Conservation (phyloP, 306 rosid genomes). For the Carpinus fangiana region DNA sequence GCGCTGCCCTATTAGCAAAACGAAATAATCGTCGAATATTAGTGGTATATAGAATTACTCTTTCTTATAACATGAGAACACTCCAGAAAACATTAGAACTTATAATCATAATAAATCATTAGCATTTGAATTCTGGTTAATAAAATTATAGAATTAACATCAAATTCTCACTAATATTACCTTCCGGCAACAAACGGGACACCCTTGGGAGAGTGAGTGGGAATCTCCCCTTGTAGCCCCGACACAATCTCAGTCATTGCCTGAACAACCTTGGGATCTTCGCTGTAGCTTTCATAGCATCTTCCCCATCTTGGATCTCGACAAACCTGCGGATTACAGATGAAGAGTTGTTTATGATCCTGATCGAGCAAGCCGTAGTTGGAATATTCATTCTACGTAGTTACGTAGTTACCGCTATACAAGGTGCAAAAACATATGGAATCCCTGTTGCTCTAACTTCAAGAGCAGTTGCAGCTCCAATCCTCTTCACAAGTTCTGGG, state of each 20-base stretch:
- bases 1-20: too few species aligned
- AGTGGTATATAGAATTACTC: too few species aligned
- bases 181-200: constrained; percentile 7
- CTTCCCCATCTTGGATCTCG: constrained; percentile 14
- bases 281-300: constrained; percentile 1
- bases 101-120: neutral
- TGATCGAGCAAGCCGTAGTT: neutral
- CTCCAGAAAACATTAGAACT: too few species aligned
- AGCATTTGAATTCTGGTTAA: neutral
- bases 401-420: constrained; percentile 7
- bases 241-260: neutral
- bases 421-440: constrained; percentile 7
- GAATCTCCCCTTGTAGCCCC: constrained; percentile 6
- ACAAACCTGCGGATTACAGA: neutral
- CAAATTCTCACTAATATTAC: neutral
- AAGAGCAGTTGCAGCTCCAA: constrained; percentile 13
- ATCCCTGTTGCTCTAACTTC: constrained; percentile 10
- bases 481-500: neutral
- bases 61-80: too few species aligned
- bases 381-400: neutral
- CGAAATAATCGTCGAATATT: too few species aligned
- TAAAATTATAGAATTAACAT: neutral
- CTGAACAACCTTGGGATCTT: neutral
- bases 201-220: neutral
- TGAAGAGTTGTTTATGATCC: neutral